Evolutionary conservation across 2,329 filamentous ascomycete species (phyloP), one percentile per base, ranked within the genome.

Genomic region (Thyridium curvatum): DNA sequence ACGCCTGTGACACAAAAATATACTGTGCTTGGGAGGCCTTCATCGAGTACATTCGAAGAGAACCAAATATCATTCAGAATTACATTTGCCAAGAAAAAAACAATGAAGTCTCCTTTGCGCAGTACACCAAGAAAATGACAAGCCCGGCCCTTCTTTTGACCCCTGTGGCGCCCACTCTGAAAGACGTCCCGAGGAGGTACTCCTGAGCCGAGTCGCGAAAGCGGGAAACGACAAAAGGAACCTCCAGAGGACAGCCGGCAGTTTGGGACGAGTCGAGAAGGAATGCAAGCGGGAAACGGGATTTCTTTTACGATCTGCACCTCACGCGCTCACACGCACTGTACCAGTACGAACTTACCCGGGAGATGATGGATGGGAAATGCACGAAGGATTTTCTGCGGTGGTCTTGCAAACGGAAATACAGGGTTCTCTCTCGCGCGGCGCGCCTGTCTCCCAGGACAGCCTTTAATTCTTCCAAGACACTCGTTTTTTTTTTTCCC

Each of bases 251-350:
- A 10, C 10, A 10, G 21, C 21, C 21, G 21, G 10, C 21, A 10
- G 21, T 6, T 26, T 26, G 21, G 21, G 21, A 26, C 21, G 10
- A 26, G 21, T 26, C 21, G 10, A 26, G 6, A n/a, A 10, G 21
- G 21, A 26, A 26, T 26, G 21, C 21, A 26, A 6, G 21, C 21
- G 21, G 21, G 21, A 26, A 26, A n/a, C n/a, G 21, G 21, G 21
- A 4, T 37, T 30, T 14, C 15, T 37, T 37, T 37, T 37, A 10
- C 31, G 14, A 18, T 37, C 31, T 37, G 26, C 35, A 37, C n/a
- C n/a, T n/a, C n/a, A n/a, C 16, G 31, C 35, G 7, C 13, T 16
- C 14, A 36, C 26, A 37, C 14, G 31, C 34, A 28, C 28, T 30
- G 18, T 17, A 37, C 30, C 30, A 21, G 15, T 37, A 37, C 35